Conservation (phyloP, 2,329 filamentous ascomycete species). For the Phyllosticta paracitricarpa region DNA sequence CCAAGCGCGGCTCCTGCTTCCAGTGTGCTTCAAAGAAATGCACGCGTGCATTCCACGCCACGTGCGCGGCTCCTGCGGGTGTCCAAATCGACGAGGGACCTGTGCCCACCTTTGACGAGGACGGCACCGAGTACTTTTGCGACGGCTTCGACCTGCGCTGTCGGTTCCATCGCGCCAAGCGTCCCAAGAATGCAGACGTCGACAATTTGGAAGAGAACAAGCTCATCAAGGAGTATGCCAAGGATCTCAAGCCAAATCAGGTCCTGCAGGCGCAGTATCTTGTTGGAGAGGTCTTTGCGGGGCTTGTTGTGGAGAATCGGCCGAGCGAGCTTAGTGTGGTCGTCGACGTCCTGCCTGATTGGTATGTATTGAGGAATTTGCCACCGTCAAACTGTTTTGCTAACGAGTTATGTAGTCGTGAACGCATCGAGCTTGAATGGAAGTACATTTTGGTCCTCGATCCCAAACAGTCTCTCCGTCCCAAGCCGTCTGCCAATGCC, state of each 20-base stretch:
- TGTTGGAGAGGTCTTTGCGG: slow-evolving; percentile 82
- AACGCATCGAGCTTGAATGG: slow-evolving; percentile 70
- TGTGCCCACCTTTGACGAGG: slow-evolving; percentile 77
- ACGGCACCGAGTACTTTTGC: slow-evolving; percentile 85
- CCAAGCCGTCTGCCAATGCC: slow-evolving; percentile 64
- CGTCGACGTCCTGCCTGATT: slow-evolving; percentile 73
- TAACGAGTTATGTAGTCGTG: slow-evolving; percentile 35
- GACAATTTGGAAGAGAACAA: slow-evolving; percentile 61
- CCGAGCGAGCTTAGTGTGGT: slow-evolving; percentile 64
- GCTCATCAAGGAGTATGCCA: slow-evolving; percentile 58
- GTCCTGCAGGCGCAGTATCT: slow-evolving; percentile 80
- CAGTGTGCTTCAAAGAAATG: slow-evolving; percentile 96
- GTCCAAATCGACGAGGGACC: slow-evolving; percentile 83
- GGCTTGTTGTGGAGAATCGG: slow-evolving; percentile 75
- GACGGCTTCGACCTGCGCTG: slow-evolving; percentile 90
- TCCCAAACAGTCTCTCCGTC: slow-evolving; percentile 57
- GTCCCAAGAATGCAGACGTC: slow-evolving; percentile 63
- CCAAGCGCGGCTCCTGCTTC: slow-evolving; percentile 90
- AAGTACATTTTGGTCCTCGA: slow-evolving; percentile 73
- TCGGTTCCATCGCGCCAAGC: slow-evolving; percentile 83
- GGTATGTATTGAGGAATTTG: slow-evolving; percentile 46
- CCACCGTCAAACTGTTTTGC: background rate
- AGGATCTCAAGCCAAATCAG: slow-evolving; percentile 58
- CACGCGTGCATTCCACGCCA: slow-evolving; percentile 85
- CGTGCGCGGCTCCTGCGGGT: slow-evolving; percentile 83